These are phyloP conservation scores for Botrytis paeoniae DNA, from an alignment of 2,329 filamentous ascomycete genomes.

Conservation along the genomic window DNA sequence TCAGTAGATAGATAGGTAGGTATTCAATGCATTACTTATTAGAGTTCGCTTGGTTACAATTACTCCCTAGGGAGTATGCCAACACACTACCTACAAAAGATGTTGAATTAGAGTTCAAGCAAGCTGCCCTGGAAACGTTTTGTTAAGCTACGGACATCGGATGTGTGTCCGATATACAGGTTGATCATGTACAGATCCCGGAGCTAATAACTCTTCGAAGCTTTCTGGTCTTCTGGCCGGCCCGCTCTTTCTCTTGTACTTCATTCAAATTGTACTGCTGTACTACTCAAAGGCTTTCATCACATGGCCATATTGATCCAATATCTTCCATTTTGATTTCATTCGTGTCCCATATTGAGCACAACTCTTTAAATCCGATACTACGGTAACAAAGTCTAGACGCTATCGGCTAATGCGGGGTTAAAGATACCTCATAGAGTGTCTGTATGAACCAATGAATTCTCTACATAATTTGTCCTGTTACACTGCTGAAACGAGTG, in stretches of 20 bases:
- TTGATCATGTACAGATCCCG: background rate
- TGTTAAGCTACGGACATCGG: too few species aligned
- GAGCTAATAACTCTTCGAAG: background rate
- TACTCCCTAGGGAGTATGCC: background rate
- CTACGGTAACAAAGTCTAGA: slow-evolving; percentile 7
- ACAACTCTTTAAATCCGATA: slow-evolving; percentile 16
- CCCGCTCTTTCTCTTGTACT: background rate
- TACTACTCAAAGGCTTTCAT: background rate
- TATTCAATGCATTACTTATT: background rate
- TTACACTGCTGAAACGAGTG: slow-evolving; percentile 16
- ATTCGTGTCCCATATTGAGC: background rate
- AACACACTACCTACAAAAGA: background rate
- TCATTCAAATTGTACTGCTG: background rate
- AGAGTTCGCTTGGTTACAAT: background rate
- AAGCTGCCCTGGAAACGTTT: background rate
- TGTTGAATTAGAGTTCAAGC: slow-evolving; percentile 1
- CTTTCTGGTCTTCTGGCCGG: background rate
- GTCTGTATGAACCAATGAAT: background rate
- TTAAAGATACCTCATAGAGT: background rate
- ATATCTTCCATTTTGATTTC: slow-evolving; percentile 4
- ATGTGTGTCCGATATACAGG: background rate
- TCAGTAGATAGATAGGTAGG: background rate
- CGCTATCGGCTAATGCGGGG: slow-evolving; percentile 1
- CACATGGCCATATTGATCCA: background rate
- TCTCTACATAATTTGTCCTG: background rate